phyloP scores from a whole-genome alignment of 495 filamentous ascomycete genomes.

The Arthonia radiata region DNA sequence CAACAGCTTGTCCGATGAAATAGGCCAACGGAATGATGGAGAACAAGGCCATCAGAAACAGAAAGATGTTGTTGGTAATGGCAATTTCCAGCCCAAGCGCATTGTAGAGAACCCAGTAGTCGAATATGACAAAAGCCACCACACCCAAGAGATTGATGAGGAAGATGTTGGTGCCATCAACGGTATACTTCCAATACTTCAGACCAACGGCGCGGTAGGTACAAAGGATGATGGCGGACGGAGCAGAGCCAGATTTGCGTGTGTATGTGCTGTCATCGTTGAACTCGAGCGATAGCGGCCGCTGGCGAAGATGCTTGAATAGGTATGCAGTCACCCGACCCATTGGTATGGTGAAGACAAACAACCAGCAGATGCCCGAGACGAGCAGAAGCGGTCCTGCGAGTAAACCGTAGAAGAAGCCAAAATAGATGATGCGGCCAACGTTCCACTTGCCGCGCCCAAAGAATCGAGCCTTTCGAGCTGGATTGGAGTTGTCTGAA shows the following conservation, averaged over 20 bases:
- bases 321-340: conserved; percentile 79
- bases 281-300: conserved; percentile 81
- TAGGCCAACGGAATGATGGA: conserved; percentile 96
- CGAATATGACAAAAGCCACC: conserved; percentile 76
- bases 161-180: conserved; percentile 97
- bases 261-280: conserved; percentile 61
- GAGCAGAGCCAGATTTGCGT: conserved; percentile 37
- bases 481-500: conserved; percentile 21
- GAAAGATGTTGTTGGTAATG: conserved; percentile 54
- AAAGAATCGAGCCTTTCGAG: conserved; percentile 73
- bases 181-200: conserved; percentile 98
- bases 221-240: conserved; percentile 78
- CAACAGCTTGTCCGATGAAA: conserved; percentile 96
- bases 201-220: conserved; percentile 86
- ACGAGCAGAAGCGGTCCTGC: conserved; percentile 72
- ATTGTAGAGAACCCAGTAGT: conserved; percentile 54
- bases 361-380: conserved; percentile 73
- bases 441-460: conserved; percentile 89
- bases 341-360: conserved; percentile 98
- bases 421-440: conserved; percentile 83
- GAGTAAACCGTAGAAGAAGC: conserved; percentile 86
- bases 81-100: conserved; percentile 39
- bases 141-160: conserved; percentile 87
- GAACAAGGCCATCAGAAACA: conserved; percentile 64
- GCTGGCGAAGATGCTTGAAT: conserved; percentile 74